Percentiles rank a stretch among this genome's conserved stretches.
Evolutionary conservation across 495 filamentous ascomycete species (phyloP).

Genomic region (Glutinoglossum americanum): DNA sequence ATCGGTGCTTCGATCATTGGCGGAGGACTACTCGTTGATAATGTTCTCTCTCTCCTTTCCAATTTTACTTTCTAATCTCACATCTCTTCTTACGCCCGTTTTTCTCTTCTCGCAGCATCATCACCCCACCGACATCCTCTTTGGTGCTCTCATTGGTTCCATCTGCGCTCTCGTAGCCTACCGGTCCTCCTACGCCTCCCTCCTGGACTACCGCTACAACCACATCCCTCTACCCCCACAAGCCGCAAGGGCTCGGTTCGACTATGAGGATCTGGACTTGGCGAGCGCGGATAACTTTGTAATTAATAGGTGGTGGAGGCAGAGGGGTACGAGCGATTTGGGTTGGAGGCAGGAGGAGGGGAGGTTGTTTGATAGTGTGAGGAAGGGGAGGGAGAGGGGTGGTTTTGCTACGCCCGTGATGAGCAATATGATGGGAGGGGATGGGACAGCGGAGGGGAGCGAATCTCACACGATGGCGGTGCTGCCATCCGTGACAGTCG

Average conservation of each 20-base stretch:
- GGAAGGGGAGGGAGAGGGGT: not conserved
- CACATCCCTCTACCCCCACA: constrained; percentile 18
- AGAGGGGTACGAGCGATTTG: not conserved
- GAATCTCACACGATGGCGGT: not conserved
- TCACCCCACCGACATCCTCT: constrained; percentile 23
- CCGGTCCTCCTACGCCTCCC: constrained; percentile 31
- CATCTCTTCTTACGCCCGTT: no score
- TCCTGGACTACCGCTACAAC: constrained; percentile 36
- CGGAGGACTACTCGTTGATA: not conserved
- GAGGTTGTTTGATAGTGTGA: not conserved
- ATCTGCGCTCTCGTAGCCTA: constrained; percentile 32
- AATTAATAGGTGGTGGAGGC: not conserved
- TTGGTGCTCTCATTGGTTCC: constrained; percentile 33
- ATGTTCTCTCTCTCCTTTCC: not conserved
- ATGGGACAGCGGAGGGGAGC: not conserved
- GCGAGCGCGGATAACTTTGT: not conserved
- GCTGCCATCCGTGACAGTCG: not conserved
- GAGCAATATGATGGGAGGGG: not conserved
- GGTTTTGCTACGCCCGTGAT: not conserved
- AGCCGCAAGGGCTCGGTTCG: constrained; percentile 17
- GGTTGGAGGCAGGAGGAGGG: not conserved
- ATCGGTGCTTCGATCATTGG: constrained; percentile 13
- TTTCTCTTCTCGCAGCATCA: not conserved
- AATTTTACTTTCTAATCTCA: no score
- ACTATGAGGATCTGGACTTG: constrained; percentile 9